phyloP scores from a whole-genome alignment of 352 stramenopile genomes.

The Pythium oligandrum region DNA sequence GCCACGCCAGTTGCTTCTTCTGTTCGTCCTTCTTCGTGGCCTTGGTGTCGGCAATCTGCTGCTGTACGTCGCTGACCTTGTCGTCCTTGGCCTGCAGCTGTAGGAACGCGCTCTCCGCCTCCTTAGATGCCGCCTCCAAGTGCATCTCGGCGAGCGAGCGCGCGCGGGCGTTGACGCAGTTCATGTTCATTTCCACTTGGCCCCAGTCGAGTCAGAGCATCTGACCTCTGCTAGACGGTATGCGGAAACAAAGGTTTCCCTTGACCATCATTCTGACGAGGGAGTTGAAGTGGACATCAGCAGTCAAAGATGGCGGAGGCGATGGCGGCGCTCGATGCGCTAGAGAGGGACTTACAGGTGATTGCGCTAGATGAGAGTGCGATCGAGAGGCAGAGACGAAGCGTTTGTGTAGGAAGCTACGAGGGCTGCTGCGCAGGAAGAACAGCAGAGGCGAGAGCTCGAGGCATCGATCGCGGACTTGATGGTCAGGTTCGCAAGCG shows the following conservation, averaged over 20 bases:
- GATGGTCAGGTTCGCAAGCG: too few species aligned
- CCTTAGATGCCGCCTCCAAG: conserved; percentile 62
- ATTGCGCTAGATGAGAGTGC: too few species aligned
- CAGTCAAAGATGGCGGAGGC: conserved; percentile 12
- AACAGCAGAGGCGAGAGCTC: too few species aligned
- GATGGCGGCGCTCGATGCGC: conserved; percentile 23
- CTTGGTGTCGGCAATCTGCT: conserved; percentile 34
- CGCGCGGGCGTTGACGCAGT: conserved; percentile 59
- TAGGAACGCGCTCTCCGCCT: conserved; percentile 51
- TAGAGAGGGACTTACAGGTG: conserved; percentile 29
- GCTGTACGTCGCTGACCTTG: conserved; percentile 29
- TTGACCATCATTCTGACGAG: conserved; percentile 21
- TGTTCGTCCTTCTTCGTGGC: conserved; percentile 34
- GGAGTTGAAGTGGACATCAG: conserved; percentile 20
- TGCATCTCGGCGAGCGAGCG: conserved; percentile 51
- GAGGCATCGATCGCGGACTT: too few species aligned
- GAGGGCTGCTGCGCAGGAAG: too few species aligned
- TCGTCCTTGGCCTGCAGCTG: conserved; percentile 54
- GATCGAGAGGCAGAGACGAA: too few species aligned
- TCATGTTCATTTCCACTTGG: conserved; percentile 39
- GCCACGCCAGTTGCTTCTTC: conserved; percentile 48
- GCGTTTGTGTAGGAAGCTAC: too few species aligned
- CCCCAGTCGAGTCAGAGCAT: conserved; percentile 1
- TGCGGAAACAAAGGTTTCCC: background rate
- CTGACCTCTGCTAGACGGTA: conserved; percentile 13